Evolutionary conservation across 2,329 filamentous ascomycete species (phyloP).

Genomic region (Epichloe aotearoae): DNA sequence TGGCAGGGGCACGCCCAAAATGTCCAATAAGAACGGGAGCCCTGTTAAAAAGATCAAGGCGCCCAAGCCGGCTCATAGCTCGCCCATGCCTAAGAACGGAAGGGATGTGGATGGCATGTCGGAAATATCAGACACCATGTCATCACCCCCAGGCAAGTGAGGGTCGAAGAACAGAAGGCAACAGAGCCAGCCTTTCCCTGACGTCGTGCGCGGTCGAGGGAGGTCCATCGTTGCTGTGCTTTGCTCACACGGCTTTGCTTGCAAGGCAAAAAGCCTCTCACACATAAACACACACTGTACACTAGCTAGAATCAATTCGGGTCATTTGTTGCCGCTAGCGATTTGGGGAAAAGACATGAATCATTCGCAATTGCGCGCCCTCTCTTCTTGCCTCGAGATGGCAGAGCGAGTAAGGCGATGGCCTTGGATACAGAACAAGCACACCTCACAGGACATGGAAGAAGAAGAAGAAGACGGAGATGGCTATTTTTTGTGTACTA

Average conservation of each 20-base stretch:
- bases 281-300: background rate
- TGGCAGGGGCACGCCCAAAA: conserved; percentile 18
- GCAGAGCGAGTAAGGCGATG: background rate
- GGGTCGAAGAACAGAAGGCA: background rate
- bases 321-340: background rate
- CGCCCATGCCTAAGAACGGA: conserved; percentile 36
- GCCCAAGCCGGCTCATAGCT: conserved; percentile 33
- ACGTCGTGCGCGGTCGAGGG: too few species aligned
- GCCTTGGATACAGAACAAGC: conserved; percentile 5
- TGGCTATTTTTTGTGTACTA: conserved; percentile 9
- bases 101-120: conserved; percentile 37
- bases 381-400: background rate
- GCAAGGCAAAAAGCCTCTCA: background rate
- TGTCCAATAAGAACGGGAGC: conserved; percentile 22
- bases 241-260: background rate
- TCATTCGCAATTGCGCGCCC: background rate
- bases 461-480: background rate
- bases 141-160: conserved; percentile 32
- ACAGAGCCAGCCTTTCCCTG: background rate
- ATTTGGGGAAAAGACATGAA: background rate
- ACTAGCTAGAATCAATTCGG: background rate
- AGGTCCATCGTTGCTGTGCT: too few species aligned
- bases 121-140: conserved; percentile 43
- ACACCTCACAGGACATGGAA: background rate
- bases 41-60: conserved; percentile 31